phyloP scores from a whole-genome alignment of 2,329 filamentous ascomycete species.

The Chaetothyriales sp. region DNA sequence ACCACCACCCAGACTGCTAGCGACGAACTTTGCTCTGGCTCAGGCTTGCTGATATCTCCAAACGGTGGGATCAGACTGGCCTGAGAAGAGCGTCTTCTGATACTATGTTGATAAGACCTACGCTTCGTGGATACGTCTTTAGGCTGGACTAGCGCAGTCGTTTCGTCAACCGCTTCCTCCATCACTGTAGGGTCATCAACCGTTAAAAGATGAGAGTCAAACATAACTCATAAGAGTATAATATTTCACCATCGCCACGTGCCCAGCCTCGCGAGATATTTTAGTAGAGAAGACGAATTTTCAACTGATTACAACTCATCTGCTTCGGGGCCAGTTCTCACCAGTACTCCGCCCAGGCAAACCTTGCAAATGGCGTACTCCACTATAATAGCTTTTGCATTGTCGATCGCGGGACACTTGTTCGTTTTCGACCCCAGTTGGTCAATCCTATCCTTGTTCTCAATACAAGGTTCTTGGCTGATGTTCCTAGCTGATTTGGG shows the following conservation, averaged over 20 bases:
- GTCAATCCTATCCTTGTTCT: too few relatives aligned
- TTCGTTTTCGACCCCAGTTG: too few relatives aligned
- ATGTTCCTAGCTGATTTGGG: too few relatives aligned
- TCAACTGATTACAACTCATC: not conserved
- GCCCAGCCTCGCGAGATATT: not conserved
- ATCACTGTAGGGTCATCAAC: conserved; percentile 2
- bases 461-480: too few relatives aligned
- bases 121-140: not conserved
- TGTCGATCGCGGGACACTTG: too few relatives aligned
- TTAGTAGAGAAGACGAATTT: not conserved
- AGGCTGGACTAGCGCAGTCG: conserved; percentile 1
- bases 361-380: not conserved
- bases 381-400: not conserved
- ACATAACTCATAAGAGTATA: not conserved
- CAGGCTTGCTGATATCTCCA: not conserved
- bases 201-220: not conserved
- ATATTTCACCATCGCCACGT: not conserved
- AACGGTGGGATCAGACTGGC: not conserved
- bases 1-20: conserved; percentile 6
- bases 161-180: conserved; percentile 1
- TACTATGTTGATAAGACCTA: not conserved
- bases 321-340: too few relatives aligned
- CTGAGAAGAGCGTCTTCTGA: not conserved
- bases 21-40: conserved; percentile 1
- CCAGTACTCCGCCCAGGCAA: too few relatives aligned